Evolutionary conservation across 1,284 basidiomycete species (phyloP), one percentile per base, ranked within the genome.

Genomic region (Malassezia restricta): DNA sequence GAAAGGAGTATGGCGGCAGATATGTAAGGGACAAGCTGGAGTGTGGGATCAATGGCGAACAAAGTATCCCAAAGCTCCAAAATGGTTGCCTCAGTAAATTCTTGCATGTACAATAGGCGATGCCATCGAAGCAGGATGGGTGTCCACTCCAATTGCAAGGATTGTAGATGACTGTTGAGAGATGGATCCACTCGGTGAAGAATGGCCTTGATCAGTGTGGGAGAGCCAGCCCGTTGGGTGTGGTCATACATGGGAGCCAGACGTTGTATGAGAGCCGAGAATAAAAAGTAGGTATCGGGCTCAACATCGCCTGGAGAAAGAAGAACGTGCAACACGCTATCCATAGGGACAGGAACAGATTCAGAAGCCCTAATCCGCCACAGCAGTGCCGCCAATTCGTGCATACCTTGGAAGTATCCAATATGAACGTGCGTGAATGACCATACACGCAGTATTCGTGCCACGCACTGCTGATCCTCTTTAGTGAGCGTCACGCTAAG

Each of bases 361-460:
- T 53, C 54, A 29, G 59, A 40, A 6, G 17, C 4, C 3, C 67
- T 43, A 0, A 65, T 56, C 12, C 61, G 56, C 63, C 66, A 66
- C 8, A 70, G 52, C 5, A 58, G 54, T 12, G 56, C 64, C 6
- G 66, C 61, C n/a, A 74, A 51, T 52, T 74, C 71, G 45, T 74
- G 71, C 69, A 74, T 72, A 4, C 71, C 71, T 44, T 74, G 71
- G 17, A 66, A 51, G 41, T 74, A 74, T 37, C 68, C 68, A 1
- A 61, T 51, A 17, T 68, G 62, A 14, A 56, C 37, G 30, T 72
- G 61, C 37, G 59, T 44, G 24, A 59, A 54, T 1, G 56, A 45
- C 62, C 68, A 74, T 3, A 72, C 62, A 43, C 64, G 66, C 24
- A 74, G 59, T 12, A 65, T 39, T 31, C 43, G 47, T 9, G 33